Evolutionary conservation across 441 rosid species (phyloP).

Genomic region (Populus tomentosa): DNA sequence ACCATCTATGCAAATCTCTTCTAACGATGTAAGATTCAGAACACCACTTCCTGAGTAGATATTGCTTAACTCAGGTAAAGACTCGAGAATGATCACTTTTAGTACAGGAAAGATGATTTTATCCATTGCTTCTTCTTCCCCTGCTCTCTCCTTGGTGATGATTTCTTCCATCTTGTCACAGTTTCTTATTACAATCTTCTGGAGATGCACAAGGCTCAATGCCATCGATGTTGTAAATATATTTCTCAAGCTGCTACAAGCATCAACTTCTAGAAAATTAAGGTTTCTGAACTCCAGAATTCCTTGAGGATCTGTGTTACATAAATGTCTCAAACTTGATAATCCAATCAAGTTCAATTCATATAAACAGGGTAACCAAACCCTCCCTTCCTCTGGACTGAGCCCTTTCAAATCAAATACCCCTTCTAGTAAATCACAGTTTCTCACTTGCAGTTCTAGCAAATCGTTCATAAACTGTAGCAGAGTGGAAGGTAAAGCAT

Average conservation of each 20-base stretch:
- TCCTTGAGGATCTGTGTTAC: neutral
- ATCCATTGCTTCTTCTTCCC: neutral
- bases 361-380: neutral
- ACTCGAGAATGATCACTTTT: neutral
- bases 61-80: constrained; percentile 6
- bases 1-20: accelerated
- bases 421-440: constrained; percentile 4
- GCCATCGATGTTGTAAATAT: constrained; percentile 13
- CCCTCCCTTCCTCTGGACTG: neutral
- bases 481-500: constrained; percentile 5
- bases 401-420: constrained; percentile 1
- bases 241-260: constrained; percentile 22
- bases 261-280: neutral
- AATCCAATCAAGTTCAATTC: neutral
- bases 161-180: constrained; percentile 13
- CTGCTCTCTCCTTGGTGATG: neutral
- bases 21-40: neutral
- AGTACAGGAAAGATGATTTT: constrained; percentile 6
- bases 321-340: neutral
- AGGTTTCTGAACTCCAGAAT: constrained; percentile 4
- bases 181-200: constrained; percentile 3
- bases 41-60: constrained; percentile 9
- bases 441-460: neutral
- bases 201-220: constrained; percentile 7
- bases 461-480: neutral